phyloP scores from a whole-genome alignment of 2,329 filamentous ascomycete species.

The Xylariaceae sp. region DNA sequence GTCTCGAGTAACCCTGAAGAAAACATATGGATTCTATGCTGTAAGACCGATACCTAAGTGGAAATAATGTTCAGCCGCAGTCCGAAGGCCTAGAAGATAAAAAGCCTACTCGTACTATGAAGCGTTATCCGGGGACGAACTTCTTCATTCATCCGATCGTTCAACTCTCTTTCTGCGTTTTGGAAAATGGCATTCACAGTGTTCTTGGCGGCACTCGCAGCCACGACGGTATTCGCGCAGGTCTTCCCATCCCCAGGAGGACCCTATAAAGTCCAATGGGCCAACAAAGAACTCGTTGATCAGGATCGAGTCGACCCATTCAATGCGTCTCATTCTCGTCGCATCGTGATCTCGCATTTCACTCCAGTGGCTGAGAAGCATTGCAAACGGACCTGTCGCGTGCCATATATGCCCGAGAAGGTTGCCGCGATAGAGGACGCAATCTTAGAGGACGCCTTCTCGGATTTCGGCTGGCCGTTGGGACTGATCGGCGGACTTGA shows the following conservation, averaged over 20 bases:
- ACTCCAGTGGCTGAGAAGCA: conserved; percentile 13
- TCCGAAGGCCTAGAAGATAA: not conserved
- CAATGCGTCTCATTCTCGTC: conserved; percentile 20
- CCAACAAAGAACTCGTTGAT: conserved; percentile 25
- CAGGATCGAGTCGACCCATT: conserved; percentile 21
- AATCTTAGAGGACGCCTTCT: conserved; percentile 15
- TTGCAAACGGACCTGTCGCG: conserved; percentile 15
- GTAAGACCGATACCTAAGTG: not conserved
- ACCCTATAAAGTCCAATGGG: conserved; percentile 21
- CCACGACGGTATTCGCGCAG: conserved; percentile 13
- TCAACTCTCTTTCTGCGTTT: not conserved
- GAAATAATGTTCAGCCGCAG: not conserved
- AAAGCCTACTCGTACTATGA: not conserved
- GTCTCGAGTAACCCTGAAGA: not conserved
- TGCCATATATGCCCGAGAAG: conserved; percentile 17
- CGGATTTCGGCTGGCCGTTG: conserved; percentile 19
- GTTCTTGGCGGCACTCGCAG: conserved; percentile 14
- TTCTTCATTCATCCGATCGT: not conserved
- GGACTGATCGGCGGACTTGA: conserved; percentile 19
- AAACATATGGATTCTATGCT: not conserved
- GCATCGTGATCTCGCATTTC: conserved; percentile 25
- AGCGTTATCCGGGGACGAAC: not conserved
- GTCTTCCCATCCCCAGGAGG: conserved; percentile 22
- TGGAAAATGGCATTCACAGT: conserved; percentile 11
- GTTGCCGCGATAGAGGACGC: conserved; percentile 22